Evolutionary conservation across 345 rosid species (phyloP).

Genomic region (Triadica sebifera): DNA sequence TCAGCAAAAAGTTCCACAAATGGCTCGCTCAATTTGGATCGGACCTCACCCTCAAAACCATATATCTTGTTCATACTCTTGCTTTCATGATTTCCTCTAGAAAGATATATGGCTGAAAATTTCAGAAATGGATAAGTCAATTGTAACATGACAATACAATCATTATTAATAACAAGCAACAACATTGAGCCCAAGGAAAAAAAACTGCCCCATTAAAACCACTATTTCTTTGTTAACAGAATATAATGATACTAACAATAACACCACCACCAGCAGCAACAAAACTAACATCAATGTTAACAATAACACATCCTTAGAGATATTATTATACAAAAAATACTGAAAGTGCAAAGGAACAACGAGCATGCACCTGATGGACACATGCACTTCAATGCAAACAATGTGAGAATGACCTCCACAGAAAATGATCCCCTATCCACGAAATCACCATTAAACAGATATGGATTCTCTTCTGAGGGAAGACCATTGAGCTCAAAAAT

Average conservation of each 20-base stretch:
- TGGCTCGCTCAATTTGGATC: constrained; percentile 83
- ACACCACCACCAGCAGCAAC: neutral
- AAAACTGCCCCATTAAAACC: neutral
- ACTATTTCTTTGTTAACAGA: neutral
- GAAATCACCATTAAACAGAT: constrained; percentile 93
- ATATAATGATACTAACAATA: neutral
- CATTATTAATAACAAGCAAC: neutral
- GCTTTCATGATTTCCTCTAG: constrained; percentile 99
- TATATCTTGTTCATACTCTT: constrained; percentile 99
- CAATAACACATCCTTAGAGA: neutral
- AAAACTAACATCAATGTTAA: neutral
- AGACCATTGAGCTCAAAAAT: constrained; percentile 96
- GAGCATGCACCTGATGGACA: constrained; percentile 67
- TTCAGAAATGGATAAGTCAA: constrained; percentile 17
- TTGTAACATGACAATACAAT: constrained; percentile 4
- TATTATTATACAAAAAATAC: neutral
- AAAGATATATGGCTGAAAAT: constrained; percentile 77
- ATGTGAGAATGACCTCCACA: constrained; percentile 83
- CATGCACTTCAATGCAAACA: constrained; percentile 96
- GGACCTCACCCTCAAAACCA: constrained; percentile 99
- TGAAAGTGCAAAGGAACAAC: constrained; percentile 5
- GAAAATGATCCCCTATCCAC: constrained; percentile 99
- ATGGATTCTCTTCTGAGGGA: constrained; percentile 95
- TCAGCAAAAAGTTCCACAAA: constrained; percentile 96
- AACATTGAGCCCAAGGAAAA: neutral